These are phyloP conservation scores for sunflower (Helianthus annuus) DNA, from an alignment of 129 eudicot species.

Conservation along the genomic window HanXRQr2.0-SUNRISE NC_035437.2:105678090-105678589, in stretches of 20 bases:
- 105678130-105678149: constrained; percentile 21
- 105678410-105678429: constrained; percentile 72
- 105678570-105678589: constrained; percentile 43
- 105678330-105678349: constrained; percentile 72
- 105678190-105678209: constrained; percentile 88
- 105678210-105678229: constrained; percentile 84
- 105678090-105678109: constrained; percentile 20
- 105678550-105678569: background rate
- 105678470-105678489: constrained; percentile 82
- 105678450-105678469: constrained; percentile 90
- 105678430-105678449: constrained; percentile 98
- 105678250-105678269: constrained; percentile 84
- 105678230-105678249: constrained; percentile 93
- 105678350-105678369: constrained; percentile 73
- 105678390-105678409: constrained; percentile 99
- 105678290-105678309: constrained; percentile 97
- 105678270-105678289: constrained; percentile 74
- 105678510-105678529: too few species aligned
- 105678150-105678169: constrained; percentile 56
- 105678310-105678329: constrained; percentile 82
- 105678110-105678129: background rate
- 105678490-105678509: background rate
- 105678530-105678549: constrained; percentile 4
- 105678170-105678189: constrained; percentile 88
- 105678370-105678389: constrained; percentile 66